These are phyloP conservation scores for Globisporangium sylvaticum DNA, from an alignment of 352 stramenopile species.

Conservation along the genomic window DNA sequence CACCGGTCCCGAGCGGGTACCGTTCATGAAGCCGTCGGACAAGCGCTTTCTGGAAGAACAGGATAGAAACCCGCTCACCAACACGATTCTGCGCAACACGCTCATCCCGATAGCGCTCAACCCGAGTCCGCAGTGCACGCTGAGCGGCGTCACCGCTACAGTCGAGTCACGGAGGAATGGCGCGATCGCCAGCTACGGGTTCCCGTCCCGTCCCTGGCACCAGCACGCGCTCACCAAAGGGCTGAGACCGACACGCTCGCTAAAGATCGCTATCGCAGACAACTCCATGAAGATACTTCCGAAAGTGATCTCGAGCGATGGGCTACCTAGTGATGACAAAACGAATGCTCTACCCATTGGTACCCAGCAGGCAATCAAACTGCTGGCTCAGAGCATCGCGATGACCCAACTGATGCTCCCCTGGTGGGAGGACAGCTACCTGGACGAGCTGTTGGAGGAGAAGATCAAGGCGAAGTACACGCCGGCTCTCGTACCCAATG, in stretches of 20 bases:
- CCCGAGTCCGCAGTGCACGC: slow-evolving; percentile 2
- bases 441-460: background rate
- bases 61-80: background rate
- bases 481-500: background rate
- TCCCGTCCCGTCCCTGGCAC: slow-evolving; percentile 5
- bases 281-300: background rate
- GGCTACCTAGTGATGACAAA: background rate
- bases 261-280: slow-evolving; percentile 4
- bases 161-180: background rate
- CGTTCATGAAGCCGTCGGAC: background rate
- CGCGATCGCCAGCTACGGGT: background rate
- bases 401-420: slow-evolving; percentile 1
- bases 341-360: background rate
- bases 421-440: slow-evolving; percentile 3
- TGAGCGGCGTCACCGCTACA: background rate
- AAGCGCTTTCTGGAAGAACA: background rate
- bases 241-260: background rate
- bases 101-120: background rate
- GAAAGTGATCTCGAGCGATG: background rate
- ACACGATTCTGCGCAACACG: slow-evolving; percentile 6
- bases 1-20: background rate
- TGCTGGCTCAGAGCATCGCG: slow-evolving; percentile 1
- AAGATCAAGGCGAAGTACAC: background rate
- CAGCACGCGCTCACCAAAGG: background rate
- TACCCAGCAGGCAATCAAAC: background rate